A percentile compares a stretch with the other conserved stretches of the same genome.
Conservation (phyloP, 805 yeast species). For the Metschnikowia anglica region DNA sequence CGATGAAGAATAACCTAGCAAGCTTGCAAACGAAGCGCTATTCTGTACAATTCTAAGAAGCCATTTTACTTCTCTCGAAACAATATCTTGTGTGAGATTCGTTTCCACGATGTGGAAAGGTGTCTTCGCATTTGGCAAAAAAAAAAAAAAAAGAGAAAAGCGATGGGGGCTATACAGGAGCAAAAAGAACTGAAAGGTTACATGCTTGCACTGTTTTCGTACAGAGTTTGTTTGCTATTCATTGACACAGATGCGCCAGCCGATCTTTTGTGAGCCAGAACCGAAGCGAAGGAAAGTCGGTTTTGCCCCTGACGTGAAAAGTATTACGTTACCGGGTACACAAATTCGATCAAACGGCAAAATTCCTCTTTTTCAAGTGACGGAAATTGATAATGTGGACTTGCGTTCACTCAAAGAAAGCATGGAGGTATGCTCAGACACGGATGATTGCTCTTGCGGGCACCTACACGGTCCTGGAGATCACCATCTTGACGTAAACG, state of each 20-base stretch:
- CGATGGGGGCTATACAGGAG: not conserved
- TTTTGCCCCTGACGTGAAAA: not conserved
- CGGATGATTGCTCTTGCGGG: slow-evolving; percentile 15
- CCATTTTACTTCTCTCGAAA: too few relatives aligned
- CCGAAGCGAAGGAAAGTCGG: slow-evolving; percentile 15
- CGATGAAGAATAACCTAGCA: too few relatives aligned
- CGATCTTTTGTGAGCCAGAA: slow-evolving; percentile 4
- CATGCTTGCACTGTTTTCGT: too few relatives aligned
- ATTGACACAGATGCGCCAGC: too few relatives aligned
- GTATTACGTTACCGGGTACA: slow-evolving; percentile 9
- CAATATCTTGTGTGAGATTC: too few relatives aligned
- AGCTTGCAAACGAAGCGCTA: too few relatives aligned
- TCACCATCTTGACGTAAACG: slow-evolving; percentile 15
- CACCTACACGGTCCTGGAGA: slow-evolving; percentile 18
- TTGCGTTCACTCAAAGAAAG: not conserved
- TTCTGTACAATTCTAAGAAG: too few relatives aligned
- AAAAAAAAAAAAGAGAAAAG: not conserved
- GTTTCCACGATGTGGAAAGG: not conserved
- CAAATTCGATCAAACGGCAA: slow-evolving; percentile 15
- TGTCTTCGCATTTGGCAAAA: not conserved
- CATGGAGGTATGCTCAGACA: not conserved
- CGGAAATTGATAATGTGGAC: slow-evolving; percentile 4
- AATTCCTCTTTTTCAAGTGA: slow-evolving; percentile 10
- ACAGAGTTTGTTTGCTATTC: too few relatives aligned
- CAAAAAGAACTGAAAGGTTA: not conserved